These are phyloP conservation scores for Cladophialophora immunda DNA, from an alignment of 2,329 filamentous ascomycete genomes.

Conservation along the genomic window DNA sequence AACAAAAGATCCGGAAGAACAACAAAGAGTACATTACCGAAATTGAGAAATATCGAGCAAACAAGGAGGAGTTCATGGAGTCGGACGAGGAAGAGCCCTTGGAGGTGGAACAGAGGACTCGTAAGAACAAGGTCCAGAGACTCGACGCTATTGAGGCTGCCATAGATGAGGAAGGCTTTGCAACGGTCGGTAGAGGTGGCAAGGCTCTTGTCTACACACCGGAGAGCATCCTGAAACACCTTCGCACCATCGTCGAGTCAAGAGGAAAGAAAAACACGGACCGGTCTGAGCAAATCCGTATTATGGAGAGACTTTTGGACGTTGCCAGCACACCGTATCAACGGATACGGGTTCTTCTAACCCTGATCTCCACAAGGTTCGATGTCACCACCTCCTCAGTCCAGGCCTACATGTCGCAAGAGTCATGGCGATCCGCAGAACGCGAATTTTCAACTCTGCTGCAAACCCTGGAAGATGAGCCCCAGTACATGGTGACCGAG, in stretches of 20 bases:
- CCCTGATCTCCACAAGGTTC: conserved; percentile 91
- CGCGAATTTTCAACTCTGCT: conserved; percentile 83
- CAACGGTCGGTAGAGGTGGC: conserved; percentile 86
- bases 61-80: conserved; percentile 89
- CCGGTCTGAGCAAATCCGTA: conserved; percentile 89
- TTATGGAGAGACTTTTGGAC: conserved; percentile 95
- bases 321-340: conserved; percentile 93
- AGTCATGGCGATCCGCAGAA: conserved; percentile 96
- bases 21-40: conserved; percentile 92
- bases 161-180: conserved; percentile 83
- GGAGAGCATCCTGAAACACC: conserved; percentile 97
- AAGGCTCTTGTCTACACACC: conserved; percentile 91
- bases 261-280: conserved; percentile 99
- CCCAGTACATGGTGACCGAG: conserved; percentile 86
- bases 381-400: conserved; percentile 82
- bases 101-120: conserved; percentile 52
- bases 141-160: conserved; percentile 61
- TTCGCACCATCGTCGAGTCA: conserved; percentile 91
- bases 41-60: conserved; percentile 83
- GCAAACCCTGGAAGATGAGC: conserved; percentile 78
- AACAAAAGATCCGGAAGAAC: conserved; percentile 98
- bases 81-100: conserved; percentile 76
- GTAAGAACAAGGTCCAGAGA: conserved; percentile 57
- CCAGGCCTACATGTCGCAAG: conserved; percentile 83
- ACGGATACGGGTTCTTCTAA: conserved; percentile 88